Base-by-base conservation (phyloP, 768 basidiomycete genomes). In the Russula abietina region DNA sequence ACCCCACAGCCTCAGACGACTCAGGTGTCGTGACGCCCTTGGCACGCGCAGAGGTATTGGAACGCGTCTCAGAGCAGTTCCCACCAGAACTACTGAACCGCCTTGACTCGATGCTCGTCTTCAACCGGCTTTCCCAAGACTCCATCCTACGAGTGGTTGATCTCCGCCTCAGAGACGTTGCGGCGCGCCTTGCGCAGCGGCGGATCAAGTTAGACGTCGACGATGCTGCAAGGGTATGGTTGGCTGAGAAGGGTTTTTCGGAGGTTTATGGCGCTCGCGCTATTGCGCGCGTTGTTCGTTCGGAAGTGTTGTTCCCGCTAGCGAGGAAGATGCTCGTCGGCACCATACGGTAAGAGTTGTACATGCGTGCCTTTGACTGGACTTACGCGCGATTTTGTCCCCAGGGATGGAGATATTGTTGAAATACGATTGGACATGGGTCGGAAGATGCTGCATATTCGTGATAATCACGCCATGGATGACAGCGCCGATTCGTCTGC, bases 11-110 rank as follows among this genome's bases (percentile, higher is more conserved):
- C 1, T 85, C 82, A 54, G 79, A 84, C 60, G 74, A 72, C 24
- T 74, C 84, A n/a, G 91, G 91, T 4, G 71, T 80, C 2, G 82
- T 94, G 30, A 87, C 83, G 0, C 70, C 77, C 0, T 77, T 80
- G 55, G 87, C 91, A 19, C 81, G 79, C 57, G 70, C 79, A 2
- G 80, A 86, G 69, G 91, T 97, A 45, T 75, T 95, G 32, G 81
- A 85, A 61, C 81, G 87, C 22, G 90, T 90, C 0, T 78, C 84
- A 0, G 85, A 86, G 65, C 86, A 87, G 75, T 95, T 95, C 80
- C 87, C 92, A 11, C 93, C 93, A 0, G 93, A 97, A 73, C 80
- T 96, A 3, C 80, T 95, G 59, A 95, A 95, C 71, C 86, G 93
- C 9, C 81, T 96, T 41, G 93, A 96, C 70, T 84, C 89, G 1